Base-by-base conservation (phyloP, 2,329 filamentous ascomycete species). In the Fusarium sp. region DNA sequence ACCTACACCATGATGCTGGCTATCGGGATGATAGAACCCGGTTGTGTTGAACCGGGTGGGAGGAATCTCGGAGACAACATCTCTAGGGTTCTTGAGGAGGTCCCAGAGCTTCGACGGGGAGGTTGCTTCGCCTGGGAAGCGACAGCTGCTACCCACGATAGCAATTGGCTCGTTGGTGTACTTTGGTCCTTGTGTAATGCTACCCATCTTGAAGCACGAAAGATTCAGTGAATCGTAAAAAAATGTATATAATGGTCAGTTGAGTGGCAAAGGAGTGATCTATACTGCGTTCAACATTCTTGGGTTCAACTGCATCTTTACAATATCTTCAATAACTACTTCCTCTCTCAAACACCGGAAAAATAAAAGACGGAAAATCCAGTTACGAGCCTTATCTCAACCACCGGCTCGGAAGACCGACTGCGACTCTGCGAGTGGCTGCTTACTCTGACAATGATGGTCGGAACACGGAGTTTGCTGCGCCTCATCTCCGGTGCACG, bases 101-200 rank as follows among this genome's bases (percentile, higher is more conserved):
- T 68, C 55, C 70, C 70, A 72, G 9, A 70, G 45, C 36, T 67
- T 62, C 11, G 44, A 59, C 5, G 67, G 59, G 4, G 60, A 61
- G 12, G 33, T 57, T 7, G 44, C 33, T 18, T 41, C 70, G 18
- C 67, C 70, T 22, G 62, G 47, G n/a, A 64, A 70, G 12, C 67
- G 48, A 24, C 62, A 70, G 6, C 36, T 42, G 11, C 54, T 70
- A 30, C 70, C 70, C 3, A 70, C 41, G 16, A 72, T 55, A 22
- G 70, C 70, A 54, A 72, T 70, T 12, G 67, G 67, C 14, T 69
- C 66, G 24, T 54, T 54, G 26, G n/a, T 35, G 6, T 36, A 36
- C 4, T 26, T 35, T 24, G n/a, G 8, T 6, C 2, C 31, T 4
- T 36, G 22, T 12, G 12, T 51, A 26, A 35, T 24, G n/a, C 48